These are phyloP conservation scores for Tylopilus sp. DNA, from an alignment of 1,284 basidiomycete species.

Conservation along the genomic window DNA sequence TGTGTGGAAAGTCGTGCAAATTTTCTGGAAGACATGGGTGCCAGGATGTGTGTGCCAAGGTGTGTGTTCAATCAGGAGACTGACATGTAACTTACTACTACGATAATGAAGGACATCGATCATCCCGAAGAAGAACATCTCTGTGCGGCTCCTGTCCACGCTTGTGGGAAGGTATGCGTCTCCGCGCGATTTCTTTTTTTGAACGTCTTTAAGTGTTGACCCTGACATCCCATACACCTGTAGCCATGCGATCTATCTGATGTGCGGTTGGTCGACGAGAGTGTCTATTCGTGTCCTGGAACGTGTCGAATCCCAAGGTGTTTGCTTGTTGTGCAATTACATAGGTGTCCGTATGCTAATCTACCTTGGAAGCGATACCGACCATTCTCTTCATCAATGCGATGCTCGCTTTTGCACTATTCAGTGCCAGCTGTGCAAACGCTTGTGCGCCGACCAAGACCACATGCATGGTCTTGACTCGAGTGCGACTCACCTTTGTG, in stretches of 20 bases:
- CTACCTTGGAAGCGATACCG: conserved; percentile 46
- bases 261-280: conserved; percentile 45
- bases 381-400: conserved; percentile 62
- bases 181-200: not conserved
- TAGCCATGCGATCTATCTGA: conserved; percentile 60
- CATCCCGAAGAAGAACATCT: conserved; percentile 61
- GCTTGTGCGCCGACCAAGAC: conserved; percentile 58
- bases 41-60: conserved; percentile 61
- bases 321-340: too few species aligned
- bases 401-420: conserved; percentile 63
- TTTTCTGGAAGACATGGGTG: conserved; percentile 60
- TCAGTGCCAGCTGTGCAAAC: conserved; percentile 63
- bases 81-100: conserved; percentile 1
- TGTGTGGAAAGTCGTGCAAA: conserved; percentile 61
- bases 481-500: conserved; percentile 65
- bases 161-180: conserved; percentile 61
- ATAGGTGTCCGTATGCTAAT: not conserved
- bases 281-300: conserved; percentile 53
- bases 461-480: conserved; percentile 64
- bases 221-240: not conserved
- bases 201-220: not conserved
- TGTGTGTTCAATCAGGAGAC: conserved; percentile 24
- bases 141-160: conserved; percentile 64
- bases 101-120: conserved; percentile 47
- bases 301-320: conserved; percentile 59